phyloP scores from a whole-genome alignment of 2,329 filamentous ascomycete genomes.

The Penicillium sclerotiorum region DNA sequence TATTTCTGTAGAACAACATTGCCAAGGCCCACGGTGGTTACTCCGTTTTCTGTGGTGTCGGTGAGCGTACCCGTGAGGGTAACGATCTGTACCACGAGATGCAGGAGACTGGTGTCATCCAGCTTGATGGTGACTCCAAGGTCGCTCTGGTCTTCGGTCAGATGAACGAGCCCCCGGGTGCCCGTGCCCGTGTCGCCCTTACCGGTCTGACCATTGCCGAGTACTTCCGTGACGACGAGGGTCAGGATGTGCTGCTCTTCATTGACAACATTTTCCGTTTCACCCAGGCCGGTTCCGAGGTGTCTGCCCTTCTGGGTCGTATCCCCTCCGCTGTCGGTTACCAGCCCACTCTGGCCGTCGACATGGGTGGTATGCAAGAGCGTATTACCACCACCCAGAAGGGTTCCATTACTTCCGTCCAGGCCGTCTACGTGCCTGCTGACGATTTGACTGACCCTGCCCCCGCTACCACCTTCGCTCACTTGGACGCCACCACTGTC shows the following conservation, averaged over 20 bases:
- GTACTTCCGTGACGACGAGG: slow-evolving; percentile 78
- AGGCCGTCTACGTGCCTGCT: slow-evolving; percentile 99
- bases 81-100: slow-evolving; percentile 99
- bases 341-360: slow-evolving; percentile 96
- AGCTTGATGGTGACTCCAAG: slow-evolving; percentile 99
- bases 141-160: slow-evolving; percentile 99
- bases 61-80: slow-evolving; percentile 99
- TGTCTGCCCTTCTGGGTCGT: slow-evolving; percentile 98
- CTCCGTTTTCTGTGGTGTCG: slow-evolving; percentile 99
- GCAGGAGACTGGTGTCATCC: slow-evolving; percentile 99
- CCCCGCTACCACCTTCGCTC: slow-evolving; percentile 98
- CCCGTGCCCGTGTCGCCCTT: slow-evolving; percentile 98
- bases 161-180: slow-evolving; percentile 99
- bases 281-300: slow-evolving; percentile 99
- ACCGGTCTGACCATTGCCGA: slow-evolving; percentile 73
- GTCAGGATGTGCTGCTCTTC: slow-evolving; percentile 98
- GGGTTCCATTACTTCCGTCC: slow-evolving; percentile 99
- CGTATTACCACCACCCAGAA: slow-evolving; percentile 99
- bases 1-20: slow-evolving; percentile 91
- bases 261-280: slow-evolving; percentile 99
- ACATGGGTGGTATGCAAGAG: slow-evolving; percentile 99
- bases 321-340: slow-evolving; percentile 99
- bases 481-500: slow-evolving; percentile 99
- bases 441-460: slow-evolving; percentile 99
- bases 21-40: slow-evolving; percentile 99